Evolutionary conservation across 129 eudicot species (phyloP), one percentile per base, ranked within the genome.

Genomic region (Tanacetum coccineum): DNA sequence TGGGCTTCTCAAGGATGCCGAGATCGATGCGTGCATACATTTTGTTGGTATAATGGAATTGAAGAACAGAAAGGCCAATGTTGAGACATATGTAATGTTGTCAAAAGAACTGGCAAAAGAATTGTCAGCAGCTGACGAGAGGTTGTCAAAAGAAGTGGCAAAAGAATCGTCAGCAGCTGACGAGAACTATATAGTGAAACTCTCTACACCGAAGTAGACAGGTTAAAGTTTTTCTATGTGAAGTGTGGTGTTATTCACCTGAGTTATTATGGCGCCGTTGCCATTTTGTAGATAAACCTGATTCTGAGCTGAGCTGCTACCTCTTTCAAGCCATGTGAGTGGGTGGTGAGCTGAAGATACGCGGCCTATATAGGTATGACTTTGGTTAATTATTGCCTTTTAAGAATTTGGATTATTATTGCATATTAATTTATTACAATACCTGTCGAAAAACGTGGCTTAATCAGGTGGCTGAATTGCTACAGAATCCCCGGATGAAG

Each of bases 1-100:
- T 62, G 90, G 96, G 48, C 73, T 91, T 76, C 74, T 91, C 55
- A 85, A 81, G 78, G 82, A 87, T 47, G 88, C 81, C 71, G 79
- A 83, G 42, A 67, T 82, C 53, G 78, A 80, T 30, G 56, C 72
- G 3, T 85, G 97, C 79, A 21, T 78, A 75, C 64, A 81, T 52
- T 75, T 91, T 73, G 80, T 91, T 55, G 79, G 77, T 15, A 54
- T 49, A 15, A 81, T 91, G 87, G 78, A 85, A 60, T 81, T 74
- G 10, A 82, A 78, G 74, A 78, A 80, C 55, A 70, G 62, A 66
- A 9, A 66, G 79, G 67, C 88, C 59, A 72, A 70, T 68, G 50
- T 66, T 64, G 82, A 87, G 59, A 75, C 94, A 7, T 75, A 83
- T 66, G 48, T 26, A 59, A 67, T 82, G 17, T 70, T 91, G 79